Percentiles rank a stretch among this genome's conserved stretches.
These are phyloP conservation scores for Vachellia pachyceras DNA, from an alignment of 306 rosid genomes.

Conservation along the genomic window DNA sequence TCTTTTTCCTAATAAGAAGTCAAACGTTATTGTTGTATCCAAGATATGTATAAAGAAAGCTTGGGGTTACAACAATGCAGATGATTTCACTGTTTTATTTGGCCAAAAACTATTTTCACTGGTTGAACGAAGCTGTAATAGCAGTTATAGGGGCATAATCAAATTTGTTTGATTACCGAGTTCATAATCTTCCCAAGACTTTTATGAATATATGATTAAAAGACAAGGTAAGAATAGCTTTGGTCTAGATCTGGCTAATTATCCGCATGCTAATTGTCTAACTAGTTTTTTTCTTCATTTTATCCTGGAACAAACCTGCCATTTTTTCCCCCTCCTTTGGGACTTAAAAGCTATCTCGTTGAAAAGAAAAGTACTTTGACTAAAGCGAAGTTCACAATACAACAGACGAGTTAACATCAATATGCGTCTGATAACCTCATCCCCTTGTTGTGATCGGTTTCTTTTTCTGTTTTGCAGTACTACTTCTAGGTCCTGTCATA, in stretches of 20 bases:
- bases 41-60: constrained; percentile 10
- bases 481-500: constrained; percentile 40
- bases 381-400: neutral
- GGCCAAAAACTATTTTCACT: neutral
- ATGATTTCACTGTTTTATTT: neutral
- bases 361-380: neutral
- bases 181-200: neutral
- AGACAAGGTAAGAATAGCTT: neutral
- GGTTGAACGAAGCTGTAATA: constrained; percentile 5
- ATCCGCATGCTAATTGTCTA: too few relatives aligned
- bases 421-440: neutral
- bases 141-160: neutral
- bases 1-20: neutral
- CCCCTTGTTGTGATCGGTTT: constrained; percentile 22
- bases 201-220: neutral
- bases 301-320: neutral
- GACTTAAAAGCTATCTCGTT: neutral
- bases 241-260: neutral
- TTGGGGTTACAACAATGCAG: neutral
- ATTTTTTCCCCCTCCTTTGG: neutral
- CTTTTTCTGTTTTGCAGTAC: constrained; percentile 52
- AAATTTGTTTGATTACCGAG: neutral
- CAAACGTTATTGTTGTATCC: neutral
- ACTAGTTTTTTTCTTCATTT: neutral
- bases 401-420: neutral